Base-by-base conservation (phyloP, 352 stramenopile species). In the Phytopythium aichiense region DNA sequence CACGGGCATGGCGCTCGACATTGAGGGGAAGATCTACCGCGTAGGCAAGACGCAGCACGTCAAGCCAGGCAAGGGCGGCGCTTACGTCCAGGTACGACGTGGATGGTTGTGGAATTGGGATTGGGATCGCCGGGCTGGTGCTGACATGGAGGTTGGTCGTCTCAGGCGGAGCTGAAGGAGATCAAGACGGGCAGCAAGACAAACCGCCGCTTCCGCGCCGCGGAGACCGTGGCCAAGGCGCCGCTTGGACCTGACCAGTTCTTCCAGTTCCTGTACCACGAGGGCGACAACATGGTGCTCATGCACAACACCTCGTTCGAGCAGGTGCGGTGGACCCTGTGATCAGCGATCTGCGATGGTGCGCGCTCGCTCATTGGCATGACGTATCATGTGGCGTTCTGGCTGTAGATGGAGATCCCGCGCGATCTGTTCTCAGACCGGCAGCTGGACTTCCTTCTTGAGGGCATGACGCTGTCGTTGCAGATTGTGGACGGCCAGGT, bases 111-210 rank as follows among this genome's bases (percentile, higher is more conserved):
- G 28, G 3, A 6, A 5, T 31, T 31, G 28, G 28, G 4, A 28
- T 49, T n/a, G 5, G 40, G 40, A 45, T 45, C 38, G 40, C 18
- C 15, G 38, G 38, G 46, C 7, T 8, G 20, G 53, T 0, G 5
- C 30, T 18, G 2, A 25, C 25, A 45, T 7, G 42, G 37, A 54
- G 11, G 12, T n/a, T 23, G 38, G 6, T 45, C 13, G 16, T n/a
- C 18, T 5, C 42, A 94, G 79, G 82, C 74, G 3, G 87, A 95
- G 53, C 66, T 95, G 22, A 93, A 91, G 67, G 87, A 95, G 66
- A 91, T 94, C 58, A 93, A 92, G 76, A 93, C 84, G 0, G 87
- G 87, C 60, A 77, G 70, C 72, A 94, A 90, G 72, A 92, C 82
- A 49, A 95, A 88, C 65, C 77, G 79, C 31, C 87, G 87, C 51